Base-by-base conservation (phyloP, 306 rosid species). In the Clitoria ternatea region DNA sequence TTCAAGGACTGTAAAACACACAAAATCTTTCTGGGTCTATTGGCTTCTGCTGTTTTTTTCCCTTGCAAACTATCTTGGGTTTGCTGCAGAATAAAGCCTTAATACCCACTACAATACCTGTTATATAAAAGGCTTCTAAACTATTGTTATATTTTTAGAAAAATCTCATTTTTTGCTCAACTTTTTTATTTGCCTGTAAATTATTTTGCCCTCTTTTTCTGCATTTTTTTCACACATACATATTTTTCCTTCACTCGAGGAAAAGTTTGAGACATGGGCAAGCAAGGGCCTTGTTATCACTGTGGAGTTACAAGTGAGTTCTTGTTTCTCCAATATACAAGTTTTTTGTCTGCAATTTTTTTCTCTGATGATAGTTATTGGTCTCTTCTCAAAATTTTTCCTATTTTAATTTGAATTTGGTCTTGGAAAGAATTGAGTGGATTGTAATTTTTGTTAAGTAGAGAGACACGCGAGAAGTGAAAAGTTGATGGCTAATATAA, bases 241-340 rank as follows among this genome's bases (percentile, higher is more conserved):
- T 56, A 30, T 22, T 63, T 72, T 57, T 20, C 65, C 74, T 77
- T 73, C 70, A 74, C 79, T 80, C 69, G 88, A 72, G 82, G 74
- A 47, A 84, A 84, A 81, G 74, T 72, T 79, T 77, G 80, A 84
- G 89, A 79, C 68, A 94, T 94, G 99, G 99, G 92, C 61, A 94
- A 94, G 84, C 96, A 91, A 66, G 96, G 99, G 1, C 99, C 99
- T 85, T 91, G 99, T 87, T 78, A 81, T 94, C 99, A 94, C 97
- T 94, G 99, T 91, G 97, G 99, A 89, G 99, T 94, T 83, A 81
- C 97, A 72, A 94, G 99, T 94, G 99, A 91, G 99, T 91, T 85
- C 82, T 87, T 90, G 94, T 91, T 83, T 77, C 95, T 83, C 90
- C 90, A 74, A 62, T 66, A 35, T 68, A 30, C 64, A 66, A 11